Base-by-base conservation (phyloP, 768 basidiomycete genomes). In the Phylloporus sp. region DNA sequence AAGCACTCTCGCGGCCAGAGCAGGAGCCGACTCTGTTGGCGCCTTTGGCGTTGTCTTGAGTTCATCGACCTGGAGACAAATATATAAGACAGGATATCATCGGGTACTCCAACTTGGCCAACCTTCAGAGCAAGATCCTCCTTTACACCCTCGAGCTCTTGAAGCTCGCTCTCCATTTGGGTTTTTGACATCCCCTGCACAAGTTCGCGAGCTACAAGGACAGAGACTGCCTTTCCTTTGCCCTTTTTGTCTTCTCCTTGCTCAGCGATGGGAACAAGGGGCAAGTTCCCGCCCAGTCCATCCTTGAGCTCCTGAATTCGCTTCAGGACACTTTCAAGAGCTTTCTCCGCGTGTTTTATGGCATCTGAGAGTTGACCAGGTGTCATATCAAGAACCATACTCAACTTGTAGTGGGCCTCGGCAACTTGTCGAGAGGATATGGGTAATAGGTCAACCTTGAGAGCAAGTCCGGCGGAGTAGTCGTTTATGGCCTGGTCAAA, bases 401-500 rank as follows among this genome's bases (percentile, higher is more conserved):
- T 92, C 56, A 97, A 79, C 65, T 95, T 94, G 66, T 93, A 97
- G 67, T 97, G 92, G 6, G 86, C 91, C 65, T 94, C 92, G 0
- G 95, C 92, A 58, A 97, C 86, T 59, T 95, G 90, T 39, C 95
- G 86, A 5, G 92, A 94, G n/a, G 88, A 88, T n/a, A 74, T 66
- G 1, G 95, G 88, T 6, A 97, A 80, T 29, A 95, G 73, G 9
- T 80, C 73, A 9, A 71, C 68, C 66, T 95, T 93, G 61, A 94
- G 79, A 10, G 72, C 69, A 10, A 95, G 81, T 3, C 87, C 90
- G 0, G 84, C 80, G 43, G 82, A 81, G 62, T 93, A 97, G 67
- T 97, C 95, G 18, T 78, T 78, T 47, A 94, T 89, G 0, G 94
- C 95, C 70, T 95, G 91, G 57, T 93, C 89, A 66, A 97, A 97